A percentile compares a stretch with the other conserved stretches of the same genome.
Evolutionary conservation across 73 alveolate genomes (phyloP).

Genomic region (Paramecium tetraurelia): DNA sequence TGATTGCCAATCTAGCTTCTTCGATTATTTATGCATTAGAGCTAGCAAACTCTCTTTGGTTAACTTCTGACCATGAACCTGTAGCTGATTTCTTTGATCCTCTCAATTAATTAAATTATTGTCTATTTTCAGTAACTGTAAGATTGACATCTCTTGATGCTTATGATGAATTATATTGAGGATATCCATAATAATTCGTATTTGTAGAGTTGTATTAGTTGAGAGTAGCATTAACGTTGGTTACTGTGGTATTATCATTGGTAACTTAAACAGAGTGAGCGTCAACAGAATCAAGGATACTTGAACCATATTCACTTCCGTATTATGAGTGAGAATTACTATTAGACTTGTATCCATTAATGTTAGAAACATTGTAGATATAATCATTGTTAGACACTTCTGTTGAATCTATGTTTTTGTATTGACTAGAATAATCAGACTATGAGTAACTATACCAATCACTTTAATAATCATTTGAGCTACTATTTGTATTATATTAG

Average conservation of each 20-base stretch:
- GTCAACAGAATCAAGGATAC: not conserved
- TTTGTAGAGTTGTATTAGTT: not conserved
- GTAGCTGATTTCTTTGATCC: not conserved
- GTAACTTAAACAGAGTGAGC: not conserved
- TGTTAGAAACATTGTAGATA: not conserved
- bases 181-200: not conserved
- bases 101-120: not conserved
- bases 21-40: not conserved
- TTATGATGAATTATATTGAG: not conserved
- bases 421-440: not conserved
- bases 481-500: not conserved
- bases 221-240: not conserved
- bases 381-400: not conserved
- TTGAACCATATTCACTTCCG: not conserved
- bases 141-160: not conserved
- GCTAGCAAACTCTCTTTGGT: not conserved
- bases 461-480: not conserved
- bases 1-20: conserved; percentile 7
- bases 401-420: not conserved
- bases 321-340: not conserved
- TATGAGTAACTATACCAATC: not conserved
- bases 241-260: not conserved
- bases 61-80: not conserved
- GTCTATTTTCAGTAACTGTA: not conserved
- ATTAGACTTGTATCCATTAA: not conserved